Evolutionary conservation across 1,284 basidiomycete species (phyloP).

Genomic region (Puccinia brachypodii): DNA sequence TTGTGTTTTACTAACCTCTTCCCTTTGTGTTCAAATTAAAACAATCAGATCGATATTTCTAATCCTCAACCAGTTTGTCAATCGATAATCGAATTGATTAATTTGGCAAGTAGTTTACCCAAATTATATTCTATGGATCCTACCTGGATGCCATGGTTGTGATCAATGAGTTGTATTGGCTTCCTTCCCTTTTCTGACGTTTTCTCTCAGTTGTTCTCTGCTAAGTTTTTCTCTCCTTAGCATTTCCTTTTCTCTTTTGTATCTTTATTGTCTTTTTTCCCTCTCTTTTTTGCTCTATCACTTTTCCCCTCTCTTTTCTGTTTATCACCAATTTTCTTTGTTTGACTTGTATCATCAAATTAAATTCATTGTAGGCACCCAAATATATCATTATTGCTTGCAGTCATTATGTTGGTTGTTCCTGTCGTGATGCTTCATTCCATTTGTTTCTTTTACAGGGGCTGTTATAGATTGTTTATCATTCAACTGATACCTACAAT

Average conservation of each 20-base stretch:
- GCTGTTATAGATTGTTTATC: too few relatives aligned
- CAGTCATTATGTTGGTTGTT: background rate
- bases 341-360: background rate
- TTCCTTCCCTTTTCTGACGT: background rate
- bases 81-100: constrained; percentile 81
- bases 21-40: constrained; percentile 34
- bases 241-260: background rate
- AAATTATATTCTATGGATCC: constrained; percentile 67
- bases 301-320: background rate
- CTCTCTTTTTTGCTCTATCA: background rate
- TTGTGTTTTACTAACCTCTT: constrained; percentile 36
- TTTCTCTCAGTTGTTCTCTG: background rate
- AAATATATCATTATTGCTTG: background rate
- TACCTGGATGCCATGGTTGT: constrained; percentile 72
- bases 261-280: background rate
- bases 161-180: background rate
- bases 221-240: too few relatives aligned
- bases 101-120: constrained; percentile 62
- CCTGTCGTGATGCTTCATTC: background rate
- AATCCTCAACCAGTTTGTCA: constrained; percentile 68
- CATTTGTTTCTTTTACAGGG: too few relatives aligned
- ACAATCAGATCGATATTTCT: constrained; percentile 42
- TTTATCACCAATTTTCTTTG: background rate
- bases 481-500: too few relatives aligned
- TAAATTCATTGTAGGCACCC: background rate